Evolutionary conservation across 805 yeast genomes (phyloP).

Genomic region (Yamadazyma insecticola): DNA sequence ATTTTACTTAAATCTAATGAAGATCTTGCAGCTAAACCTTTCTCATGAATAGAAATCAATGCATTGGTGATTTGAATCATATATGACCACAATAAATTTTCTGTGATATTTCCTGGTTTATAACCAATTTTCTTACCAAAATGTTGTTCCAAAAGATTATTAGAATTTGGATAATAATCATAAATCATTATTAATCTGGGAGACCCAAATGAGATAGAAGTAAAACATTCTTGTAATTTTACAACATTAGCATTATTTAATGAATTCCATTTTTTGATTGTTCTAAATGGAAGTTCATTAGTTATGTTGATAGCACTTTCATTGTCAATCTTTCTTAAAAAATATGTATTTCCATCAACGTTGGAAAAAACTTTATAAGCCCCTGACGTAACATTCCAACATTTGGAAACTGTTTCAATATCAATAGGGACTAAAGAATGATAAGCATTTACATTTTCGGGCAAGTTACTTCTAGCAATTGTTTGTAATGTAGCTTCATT

Average conservation of each 20-base stretch:
- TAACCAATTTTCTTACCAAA: conserved; percentile 39
- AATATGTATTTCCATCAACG: conserved; percentile 71
- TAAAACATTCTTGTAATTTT: conserved; percentile 73
- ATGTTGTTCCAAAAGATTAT: conserved; percentile 68
- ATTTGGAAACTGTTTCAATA: conserved; percentile 27
- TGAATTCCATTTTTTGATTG: conserved; percentile 64
- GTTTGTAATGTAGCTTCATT: conserved; percentile 79
- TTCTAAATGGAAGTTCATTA: conserved; percentile 54
- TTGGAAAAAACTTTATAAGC: conserved; percentile 79
- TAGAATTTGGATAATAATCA: conserved; percentile 79
- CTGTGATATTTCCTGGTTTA: conserved; percentile 51
- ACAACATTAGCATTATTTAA: conserved; percentile 56
- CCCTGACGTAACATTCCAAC: conserved; percentile 54
- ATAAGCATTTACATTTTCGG: conserved; percentile 63
- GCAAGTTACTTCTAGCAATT: conserved; percentile 40
- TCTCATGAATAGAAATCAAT: conserved; percentile 57
- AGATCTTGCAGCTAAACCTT: conserved; percentile 59
- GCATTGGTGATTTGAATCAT: conserved; percentile 73
- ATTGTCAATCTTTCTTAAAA: conserved; percentile 65
- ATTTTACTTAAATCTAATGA: conserved; percentile 62
- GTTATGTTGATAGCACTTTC: conserved; percentile 14
- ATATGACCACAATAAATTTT: conserved; percentile 69
- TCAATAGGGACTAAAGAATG: conserved; percentile 86
- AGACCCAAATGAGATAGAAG: conserved; percentile 74
- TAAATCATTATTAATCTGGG: conserved; percentile 68